These are phyloP conservation scores for Aspergillus puulaauensis DNA, from an alignment of 2,329 filamentous ascomycete genomes.

Conservation along the genomic window DNA sequence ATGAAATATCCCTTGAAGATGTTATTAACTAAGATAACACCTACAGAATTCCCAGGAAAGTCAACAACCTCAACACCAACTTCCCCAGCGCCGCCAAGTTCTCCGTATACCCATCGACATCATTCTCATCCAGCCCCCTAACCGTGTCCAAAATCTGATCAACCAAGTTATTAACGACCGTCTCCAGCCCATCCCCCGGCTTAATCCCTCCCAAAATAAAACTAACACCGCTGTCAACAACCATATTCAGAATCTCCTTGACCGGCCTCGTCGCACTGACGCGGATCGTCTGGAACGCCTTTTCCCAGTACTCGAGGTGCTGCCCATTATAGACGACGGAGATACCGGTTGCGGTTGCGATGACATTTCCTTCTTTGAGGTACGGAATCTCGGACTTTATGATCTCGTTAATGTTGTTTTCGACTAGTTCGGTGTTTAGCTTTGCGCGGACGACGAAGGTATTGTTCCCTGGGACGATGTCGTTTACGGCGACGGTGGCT, in stretches of 20 bases:
- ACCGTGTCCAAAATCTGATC: conserved; percentile 4
- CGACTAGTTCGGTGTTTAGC: background rate
- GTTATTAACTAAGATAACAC: background rate
- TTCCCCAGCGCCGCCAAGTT: background rate
- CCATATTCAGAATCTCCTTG: background rate
- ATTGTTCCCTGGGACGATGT: conserved; percentile 9
- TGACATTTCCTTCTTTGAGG: background rate
- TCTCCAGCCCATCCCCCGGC: background rate
- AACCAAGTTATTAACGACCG: background rate
- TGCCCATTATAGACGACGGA: conserved; percentile 6
- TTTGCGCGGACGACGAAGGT: background rate
- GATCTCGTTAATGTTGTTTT: conserved; percentile 1
- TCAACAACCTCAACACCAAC: conserved; percentile 1
- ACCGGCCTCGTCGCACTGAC: conserved; percentile 2
- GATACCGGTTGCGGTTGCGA: background rate
- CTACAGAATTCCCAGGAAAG: background rate
- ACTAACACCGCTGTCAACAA: background rate
- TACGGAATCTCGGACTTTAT: conserved; percentile 1
- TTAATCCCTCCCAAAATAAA: background rate
- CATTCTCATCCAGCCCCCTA: background rate
- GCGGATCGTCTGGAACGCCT: background rate
- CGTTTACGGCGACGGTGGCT: background rate
- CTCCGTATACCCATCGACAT: background rate
- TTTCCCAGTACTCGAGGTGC: conserved; percentile 11
- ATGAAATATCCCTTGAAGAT: too few relatives aligned